Conservation (phyloP, 1,284 basidiomycete genomes). For the Polyporus tsugae region DNA sequence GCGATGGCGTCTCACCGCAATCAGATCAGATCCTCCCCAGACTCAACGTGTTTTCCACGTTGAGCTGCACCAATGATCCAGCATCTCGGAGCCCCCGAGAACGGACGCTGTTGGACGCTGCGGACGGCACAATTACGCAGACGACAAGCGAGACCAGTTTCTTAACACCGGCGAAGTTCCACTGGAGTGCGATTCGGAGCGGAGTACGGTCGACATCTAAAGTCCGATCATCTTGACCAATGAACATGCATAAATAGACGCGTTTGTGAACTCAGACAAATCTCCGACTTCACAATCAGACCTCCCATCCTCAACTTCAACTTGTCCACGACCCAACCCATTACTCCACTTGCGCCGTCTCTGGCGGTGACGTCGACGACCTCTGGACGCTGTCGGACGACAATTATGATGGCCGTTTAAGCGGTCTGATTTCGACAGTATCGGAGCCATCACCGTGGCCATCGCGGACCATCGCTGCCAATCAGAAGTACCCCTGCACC, state of each 20-base stretch:
- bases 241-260: not conserved
- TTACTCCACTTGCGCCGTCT: not conserved
- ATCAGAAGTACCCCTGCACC: constrained; percentile 27
- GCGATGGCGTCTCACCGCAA: constrained; percentile 19
- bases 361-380: not conserved
- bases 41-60: too few relatives aligned
- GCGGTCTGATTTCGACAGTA: constrained; percentile 10
- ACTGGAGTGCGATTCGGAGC: not conserved
- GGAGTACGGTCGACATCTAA: not conserved
- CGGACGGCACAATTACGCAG: not conserved
- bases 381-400: constrained; percentile 1
- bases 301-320: not conserved
- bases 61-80: not conserved
- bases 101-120: not conserved
- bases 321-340: not conserved
- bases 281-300: too few relatives aligned
- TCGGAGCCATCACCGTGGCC: constrained; percentile 25
- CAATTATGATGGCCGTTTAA: not conserved
- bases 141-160: too few relatives aligned
- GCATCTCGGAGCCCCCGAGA: not conserved
- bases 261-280: not conserved
- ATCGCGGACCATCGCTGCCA: constrained; percentile 29
- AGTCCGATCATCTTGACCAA: not conserved
- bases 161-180: too few relatives aligned
- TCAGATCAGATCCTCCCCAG: constrained; percentile 30